phyloP scores from a whole-genome alignment of 2,329 filamentous ascomycete species.

The Trichophyton equinum region DNA sequence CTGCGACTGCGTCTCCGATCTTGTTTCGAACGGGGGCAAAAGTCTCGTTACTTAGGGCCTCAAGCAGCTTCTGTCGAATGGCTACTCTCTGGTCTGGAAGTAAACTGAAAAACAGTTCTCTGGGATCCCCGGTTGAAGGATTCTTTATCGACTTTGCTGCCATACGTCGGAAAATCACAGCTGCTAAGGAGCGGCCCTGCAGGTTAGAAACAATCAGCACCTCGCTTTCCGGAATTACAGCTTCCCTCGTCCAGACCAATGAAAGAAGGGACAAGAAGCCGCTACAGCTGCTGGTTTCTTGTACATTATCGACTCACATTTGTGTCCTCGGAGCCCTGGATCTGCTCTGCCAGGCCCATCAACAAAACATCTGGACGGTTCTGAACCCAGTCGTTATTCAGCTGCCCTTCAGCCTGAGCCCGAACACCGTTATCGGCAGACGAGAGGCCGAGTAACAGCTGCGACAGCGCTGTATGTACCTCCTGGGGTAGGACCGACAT shows the following conservation, averaged over 20 bases:
- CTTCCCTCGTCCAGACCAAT: too few relatives aligned
- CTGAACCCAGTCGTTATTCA: constrained; percentile 80
- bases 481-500: constrained; percentile 85
- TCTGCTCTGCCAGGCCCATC: constrained; percentile 89
- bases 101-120: constrained; percentile 77
- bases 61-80: constrained; percentile 73
- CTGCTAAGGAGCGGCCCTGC: constrained; percentile 78
- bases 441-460: constrained; percentile 79
- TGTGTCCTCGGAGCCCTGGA: constrained; percentile 62
- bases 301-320: constrained; percentile 42
- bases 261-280: too few relatives aligned
- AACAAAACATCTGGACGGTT: constrained; percentile 73
- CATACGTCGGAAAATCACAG: constrained; percentile 89
- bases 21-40: constrained; percentile 75
- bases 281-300: too few relatives aligned
- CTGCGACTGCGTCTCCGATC: constrained; percentile 92
- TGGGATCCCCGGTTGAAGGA: constrained; percentile 46
- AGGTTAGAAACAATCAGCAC: constrained; percentile 11
- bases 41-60: constrained; percentile 60
- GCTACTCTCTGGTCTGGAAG: constrained; percentile 58
- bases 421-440: constrained; percentile 78
- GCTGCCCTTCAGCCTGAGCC: constrained; percentile 74
- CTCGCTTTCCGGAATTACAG: not conserved
- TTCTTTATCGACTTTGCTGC: constrained; percentile 75
- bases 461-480: constrained; percentile 68